These are phyloP conservation scores for Sphagnum contortum DNA, from an alignment of 225 moss, liverwort and hornwort genomes.

Conservation along the genomic window DNA sequence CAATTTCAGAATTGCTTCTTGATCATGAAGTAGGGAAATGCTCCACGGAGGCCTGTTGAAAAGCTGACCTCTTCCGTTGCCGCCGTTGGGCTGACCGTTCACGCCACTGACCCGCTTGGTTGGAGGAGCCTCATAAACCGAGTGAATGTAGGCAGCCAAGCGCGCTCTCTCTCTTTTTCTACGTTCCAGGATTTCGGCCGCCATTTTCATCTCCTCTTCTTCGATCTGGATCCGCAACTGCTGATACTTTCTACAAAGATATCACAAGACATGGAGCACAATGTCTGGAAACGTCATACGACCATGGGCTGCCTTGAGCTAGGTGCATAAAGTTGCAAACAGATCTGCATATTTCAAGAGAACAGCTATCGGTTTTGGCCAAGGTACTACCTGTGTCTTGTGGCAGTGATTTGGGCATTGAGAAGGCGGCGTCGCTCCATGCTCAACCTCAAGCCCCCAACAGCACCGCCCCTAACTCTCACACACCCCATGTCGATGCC, in stretches of 20 bases:
- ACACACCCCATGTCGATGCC: slow-evolving; percentile 51
- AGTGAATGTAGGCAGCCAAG: slow-evolving; percentile 66
- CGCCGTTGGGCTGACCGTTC: slow-evolving; percentile 17
- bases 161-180: slow-evolving; percentile 70
- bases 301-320: background rate
- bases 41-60: slow-evolving; percentile 60
- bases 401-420: slow-evolving; percentile 70
- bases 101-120: slow-evolving; percentile 28
- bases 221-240: slow-evolving; percentile 55
- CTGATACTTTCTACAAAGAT: slow-evolving; percentile 61
- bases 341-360: too few species aligned
- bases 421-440: slow-evolving; percentile 74
- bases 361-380: too few species aligned
- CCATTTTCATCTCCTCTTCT: slow-evolving; percentile 50
- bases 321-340: too few species aligned
- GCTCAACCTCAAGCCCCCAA: slow-evolving; percentile 57
- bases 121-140: slow-evolving; percentile 20
- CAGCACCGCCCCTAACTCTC: slow-evolving; percentile 36
- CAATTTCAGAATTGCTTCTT: slow-evolving; percentile 54
- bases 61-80: slow-evolving; percentile 20
- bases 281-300: background rate
- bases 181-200: slow-evolving; percentile 55
- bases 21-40: slow-evolving; percentile 50
- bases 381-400: slow-evolving; percentile 54
- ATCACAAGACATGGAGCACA: too few species aligned